These are phyloP conservation scores for Fusarium sp. DNA, from an alignment of 2,329 filamentous ascomycete species.

Conservation along the genomic window DNA sequence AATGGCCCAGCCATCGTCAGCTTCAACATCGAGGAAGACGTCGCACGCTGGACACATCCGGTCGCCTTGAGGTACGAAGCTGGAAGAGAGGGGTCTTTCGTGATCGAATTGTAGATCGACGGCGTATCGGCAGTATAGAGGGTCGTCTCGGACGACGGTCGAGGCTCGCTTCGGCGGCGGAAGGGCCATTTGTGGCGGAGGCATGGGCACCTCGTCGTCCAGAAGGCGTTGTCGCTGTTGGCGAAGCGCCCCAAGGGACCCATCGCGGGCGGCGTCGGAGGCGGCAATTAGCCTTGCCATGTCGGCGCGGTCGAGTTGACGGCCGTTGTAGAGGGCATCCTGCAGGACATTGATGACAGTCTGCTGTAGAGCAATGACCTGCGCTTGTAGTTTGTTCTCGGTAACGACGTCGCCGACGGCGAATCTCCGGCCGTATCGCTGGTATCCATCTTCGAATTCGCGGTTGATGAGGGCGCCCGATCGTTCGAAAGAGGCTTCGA, in stretches of 20 bases:
- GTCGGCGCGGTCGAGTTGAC: conserved; percentile 40
- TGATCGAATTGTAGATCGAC: conserved; percentile 39
- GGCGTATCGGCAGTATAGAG: conserved; percentile 44
- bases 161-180: conserved; percentile 16
- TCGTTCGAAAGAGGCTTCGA: conserved; percentile 38
- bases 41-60: conserved; percentile 41
- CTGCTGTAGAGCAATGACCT: conserved; percentile 45
- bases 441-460: conserved; percentile 44
- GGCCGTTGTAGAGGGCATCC: conserved; percentile 40
- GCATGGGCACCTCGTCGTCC: conserved; percentile 10
- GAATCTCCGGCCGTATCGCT: conserved; percentile 39
- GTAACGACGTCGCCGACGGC: conserved; percentile 45
- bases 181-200: neutral
- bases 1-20: conserved; percentile 42
- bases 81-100: conserved; percentile 29
- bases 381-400: conserved; percentile 45
- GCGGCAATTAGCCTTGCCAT: conserved; percentile 44
- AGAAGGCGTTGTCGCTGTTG: conserved; percentile 41
- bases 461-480: conserved; percentile 45
- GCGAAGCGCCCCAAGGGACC: conserved; percentile 38
- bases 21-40: conserved; percentile 31
- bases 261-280: conserved; percentile 42
- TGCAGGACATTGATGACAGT: conserved; percentile 46
- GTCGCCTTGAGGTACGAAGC: conserved; percentile 33
- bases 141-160: conserved; percentile 18